These are phyloP conservation scores for Arthrobotrys conoides DNA, from an alignment of 2,329 filamentous ascomycete genomes.

Conservation along the genomic window DNA sequence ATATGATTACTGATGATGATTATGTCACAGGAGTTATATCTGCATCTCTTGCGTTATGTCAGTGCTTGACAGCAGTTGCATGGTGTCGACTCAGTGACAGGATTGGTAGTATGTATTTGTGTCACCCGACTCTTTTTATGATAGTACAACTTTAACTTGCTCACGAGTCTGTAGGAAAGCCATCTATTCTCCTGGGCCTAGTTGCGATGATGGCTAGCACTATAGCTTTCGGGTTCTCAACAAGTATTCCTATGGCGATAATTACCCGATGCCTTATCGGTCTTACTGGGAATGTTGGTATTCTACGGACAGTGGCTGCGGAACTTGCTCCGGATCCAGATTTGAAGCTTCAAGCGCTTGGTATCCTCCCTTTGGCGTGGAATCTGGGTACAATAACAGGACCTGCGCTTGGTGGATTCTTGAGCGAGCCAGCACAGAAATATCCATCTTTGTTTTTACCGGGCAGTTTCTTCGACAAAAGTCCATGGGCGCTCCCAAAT, in stretches of 20 bases:
- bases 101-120: slow-evolving; percentile 33
- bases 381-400: slow-evolving; percentile 90
- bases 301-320: slow-evolving; percentile 92
- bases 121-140: not conserved
- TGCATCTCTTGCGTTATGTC: slow-evolving; percentile 80
- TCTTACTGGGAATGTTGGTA: slow-evolving; percentile 91
- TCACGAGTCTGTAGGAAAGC: slow-evolving; percentile 92
- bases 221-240: slow-evolving; percentile 84
- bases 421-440: slow-evolving; percentile 81
- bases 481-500: slow-evolving; percentile 91
- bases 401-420: slow-evolving; percentile 87
- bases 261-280: slow-evolving; percentile 83
- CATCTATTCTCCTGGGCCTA: slow-evolving; percentile 84
- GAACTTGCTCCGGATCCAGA: slow-evolving; percentile 86
- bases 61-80: slow-evolving; percentile 86
- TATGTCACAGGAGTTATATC: slow-evolving; percentile 20
- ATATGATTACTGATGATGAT: too few species aligned
- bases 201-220: slow-evolving; percentile 86
- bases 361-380: slow-evolving; percentile 96
- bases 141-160: too few species aligned
- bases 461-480: slow-evolving; percentile 79
- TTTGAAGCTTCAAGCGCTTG: slow-evolving; percentile 76
- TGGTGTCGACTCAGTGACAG: slow-evolving; percentile 78
- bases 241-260: slow-evolving; percentile 87
- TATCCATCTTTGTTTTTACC: slow-evolving; percentile 80